These are phyloP conservation scores for Gossypium australe DNA, from an alignment of 345 rosid genomes.

Conservation along the genomic window DNA sequence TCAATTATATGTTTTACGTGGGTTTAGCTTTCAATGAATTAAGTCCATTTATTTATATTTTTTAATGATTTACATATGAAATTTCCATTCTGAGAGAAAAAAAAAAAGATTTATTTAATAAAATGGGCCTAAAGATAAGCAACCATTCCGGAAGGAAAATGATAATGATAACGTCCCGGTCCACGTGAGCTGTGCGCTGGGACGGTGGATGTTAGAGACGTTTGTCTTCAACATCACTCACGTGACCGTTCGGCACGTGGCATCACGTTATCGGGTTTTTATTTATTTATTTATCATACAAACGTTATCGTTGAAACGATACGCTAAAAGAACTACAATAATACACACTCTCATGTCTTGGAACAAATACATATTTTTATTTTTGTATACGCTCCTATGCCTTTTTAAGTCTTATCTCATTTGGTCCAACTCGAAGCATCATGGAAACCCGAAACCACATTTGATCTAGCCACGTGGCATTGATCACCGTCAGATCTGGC, in stretches of 20 bases:
- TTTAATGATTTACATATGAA: no score
- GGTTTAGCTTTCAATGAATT: no score
- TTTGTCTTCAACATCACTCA: conserved; percentile 30
- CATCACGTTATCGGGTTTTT: conserved; percentile 23
- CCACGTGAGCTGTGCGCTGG: conserved; percentile 22
- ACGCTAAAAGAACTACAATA: neutral
- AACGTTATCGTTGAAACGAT: neutral
- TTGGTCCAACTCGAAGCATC: conserved; percentile 16
- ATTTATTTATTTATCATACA: no score
- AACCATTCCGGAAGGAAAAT: conserved; percentile 10
- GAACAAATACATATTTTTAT: no score
- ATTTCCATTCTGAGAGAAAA: no score
- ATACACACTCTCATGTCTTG: no score
- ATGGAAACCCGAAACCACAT: neutral
- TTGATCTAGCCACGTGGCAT: conserved; percentile 33
- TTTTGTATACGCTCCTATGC: no score
- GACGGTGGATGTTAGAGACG: conserved; percentile 9
- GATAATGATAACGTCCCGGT: conserved; percentile 1
- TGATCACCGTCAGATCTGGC: conserved; percentile 49
- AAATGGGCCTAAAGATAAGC: neutral
- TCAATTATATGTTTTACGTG: no score
- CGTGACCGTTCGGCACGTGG: conserved; percentile 42
- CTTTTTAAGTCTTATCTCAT: neutral
- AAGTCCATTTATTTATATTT: no score
- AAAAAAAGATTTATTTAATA: neutral